Evolutionary conservation across 2,329 filamentous ascomycete genomes (phyloP).

Genomic region (Periconia digitata): DNA sequence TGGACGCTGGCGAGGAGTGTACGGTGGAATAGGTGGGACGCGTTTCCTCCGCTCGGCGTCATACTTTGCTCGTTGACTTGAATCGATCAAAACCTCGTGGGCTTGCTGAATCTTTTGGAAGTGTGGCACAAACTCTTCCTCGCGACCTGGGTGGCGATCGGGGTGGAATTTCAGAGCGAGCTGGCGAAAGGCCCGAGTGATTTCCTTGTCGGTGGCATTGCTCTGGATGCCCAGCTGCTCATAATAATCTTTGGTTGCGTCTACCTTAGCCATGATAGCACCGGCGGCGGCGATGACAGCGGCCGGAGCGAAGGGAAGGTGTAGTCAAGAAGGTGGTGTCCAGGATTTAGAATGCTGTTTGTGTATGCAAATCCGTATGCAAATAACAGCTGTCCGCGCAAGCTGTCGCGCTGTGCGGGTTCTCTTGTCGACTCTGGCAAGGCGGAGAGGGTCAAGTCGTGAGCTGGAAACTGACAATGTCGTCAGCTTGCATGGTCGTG

Average conservation of each 20-base stretch:
- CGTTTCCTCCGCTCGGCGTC: constrained; percentile 60
- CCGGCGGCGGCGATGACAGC: constrained; percentile 3
- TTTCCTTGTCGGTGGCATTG: constrained; percentile 69
- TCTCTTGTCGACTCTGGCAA: too few relatives aligned
- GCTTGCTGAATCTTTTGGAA: constrained; percentile 87
- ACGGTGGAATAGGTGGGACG: constrained; percentile 36
- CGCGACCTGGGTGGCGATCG: constrained; percentile 82
- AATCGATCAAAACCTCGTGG: constrained; percentile 72
- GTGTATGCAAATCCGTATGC: too few relatives aligned
- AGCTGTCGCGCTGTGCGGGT: constrained; percentile 16
- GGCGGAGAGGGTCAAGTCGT: too few relatives aligned
- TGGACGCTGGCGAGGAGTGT: constrained; percentile 38
- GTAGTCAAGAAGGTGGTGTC: too few relatives aligned
- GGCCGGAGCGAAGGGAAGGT: neutral
- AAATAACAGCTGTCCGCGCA: constrained; percentile 32
- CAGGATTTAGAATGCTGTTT: too few relatives aligned
- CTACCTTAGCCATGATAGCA: constrained; percentile 66
- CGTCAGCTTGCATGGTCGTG: too few relatives aligned
- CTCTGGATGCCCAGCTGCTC: constrained; percentile 74
- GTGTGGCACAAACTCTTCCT: constrained; percentile 75
- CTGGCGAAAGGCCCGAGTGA: constrained; percentile 85
- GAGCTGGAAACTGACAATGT: too few relatives aligned
- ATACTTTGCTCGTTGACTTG: constrained; percentile 60
- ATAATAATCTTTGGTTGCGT: constrained; percentile 77
- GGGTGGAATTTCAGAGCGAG: constrained; percentile 85